Conservation (phyloP, 148 eudicot genomes). For the Diospyros kaki region DNA sequence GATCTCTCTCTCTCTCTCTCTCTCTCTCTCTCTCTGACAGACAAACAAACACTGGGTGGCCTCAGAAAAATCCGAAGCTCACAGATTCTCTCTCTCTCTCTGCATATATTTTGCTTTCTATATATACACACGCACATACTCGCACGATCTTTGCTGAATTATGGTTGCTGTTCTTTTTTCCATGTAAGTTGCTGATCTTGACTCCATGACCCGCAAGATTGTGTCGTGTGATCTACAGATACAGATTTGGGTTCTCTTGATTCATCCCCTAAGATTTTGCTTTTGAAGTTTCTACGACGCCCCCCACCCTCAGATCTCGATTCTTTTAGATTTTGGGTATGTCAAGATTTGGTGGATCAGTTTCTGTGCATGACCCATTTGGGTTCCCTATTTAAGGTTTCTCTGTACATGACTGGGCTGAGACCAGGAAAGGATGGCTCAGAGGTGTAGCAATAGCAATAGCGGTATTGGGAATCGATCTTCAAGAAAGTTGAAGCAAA, state of each 20-base stretch:
- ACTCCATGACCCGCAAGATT: conserved; percentile 27
- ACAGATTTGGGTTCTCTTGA: conserved; percentile 18
- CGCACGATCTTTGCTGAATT: conserved; percentile 34
- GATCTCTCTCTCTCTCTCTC: conserved; percentile 30
- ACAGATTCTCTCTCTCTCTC: conserved; percentile 19
- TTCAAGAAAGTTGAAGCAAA: conserved; percentile 57
- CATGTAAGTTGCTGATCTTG: conserved; percentile 27
- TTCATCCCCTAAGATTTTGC: conserved; percentile 13
- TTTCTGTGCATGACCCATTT: conserved; percentile 10
- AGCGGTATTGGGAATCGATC: conserved; percentile 27
- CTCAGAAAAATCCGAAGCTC: conserved; percentile 27
- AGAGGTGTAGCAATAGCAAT: conserved; percentile 24
- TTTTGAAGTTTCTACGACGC: conserved; percentile 1
- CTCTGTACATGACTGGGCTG: conserved; percentile 18
- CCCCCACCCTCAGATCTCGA: conserved; percentile 15
- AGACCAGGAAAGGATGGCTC: conserved; percentile 50
- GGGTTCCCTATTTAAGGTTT: conserved; percentile 10
- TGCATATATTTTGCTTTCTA: neutral
- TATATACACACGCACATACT: neutral
- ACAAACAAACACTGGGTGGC: conserved; percentile 21
- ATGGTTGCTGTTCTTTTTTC: conserved; percentile 25
- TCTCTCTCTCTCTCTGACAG: conserved; percentile 8
- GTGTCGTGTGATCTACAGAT: conserved; percentile 15
- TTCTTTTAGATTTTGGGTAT: conserved; percentile 17
- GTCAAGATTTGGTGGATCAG: conserved; percentile 10